Percentiles rank a stretch among this genome's conserved stretches.
These are phyloP conservation scores for Choiromyces venosus DNA, from an alignment of 495 filamentous ascomycete species.

Conservation along the genomic window DNA sequence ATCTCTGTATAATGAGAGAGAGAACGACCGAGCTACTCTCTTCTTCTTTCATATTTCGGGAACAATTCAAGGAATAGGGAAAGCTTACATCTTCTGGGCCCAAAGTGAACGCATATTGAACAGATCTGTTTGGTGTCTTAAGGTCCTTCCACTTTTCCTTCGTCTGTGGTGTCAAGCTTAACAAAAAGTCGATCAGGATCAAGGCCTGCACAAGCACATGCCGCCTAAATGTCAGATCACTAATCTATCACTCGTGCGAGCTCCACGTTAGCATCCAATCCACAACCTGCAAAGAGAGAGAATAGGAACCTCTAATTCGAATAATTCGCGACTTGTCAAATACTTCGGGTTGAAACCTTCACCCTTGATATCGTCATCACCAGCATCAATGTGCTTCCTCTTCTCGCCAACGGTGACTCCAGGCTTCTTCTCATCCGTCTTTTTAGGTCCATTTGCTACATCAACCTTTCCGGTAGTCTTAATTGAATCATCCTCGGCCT, in stretches of 20 bases:
- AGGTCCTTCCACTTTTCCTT: constrained; percentile 68
- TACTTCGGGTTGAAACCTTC: constrained; percentile 94
- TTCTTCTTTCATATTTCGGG: constrained; percentile 12
- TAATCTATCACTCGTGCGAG: constrained; percentile 53
- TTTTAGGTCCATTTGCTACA: constrained; percentile 45
- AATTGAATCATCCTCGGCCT: constrained; percentile 60
- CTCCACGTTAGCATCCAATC: constrained; percentile 10
- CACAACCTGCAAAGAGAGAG: constrained; percentile 1
- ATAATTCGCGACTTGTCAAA: constrained; percentile 86
- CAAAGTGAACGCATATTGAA: constrained; percentile 71
- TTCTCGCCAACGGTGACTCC: constrained; percentile 56
- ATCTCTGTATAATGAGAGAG: neutral
- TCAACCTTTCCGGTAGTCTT: constrained; percentile 35
- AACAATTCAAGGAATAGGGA: neutral
- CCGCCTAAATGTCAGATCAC: constrained; percentile 85
- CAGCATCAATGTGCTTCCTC: constrained; percentile 62
- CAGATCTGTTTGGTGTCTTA: constrained; percentile 67
- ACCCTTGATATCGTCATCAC: constrained; percentile 57
- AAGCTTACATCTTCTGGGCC: constrained; percentile 71
- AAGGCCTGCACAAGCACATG: constrained; percentile 92
- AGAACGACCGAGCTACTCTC: neutral
- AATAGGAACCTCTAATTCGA: constrained; percentile 74
- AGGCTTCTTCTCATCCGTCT: constrained; percentile 53
- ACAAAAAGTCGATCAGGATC: constrained; percentile 86
- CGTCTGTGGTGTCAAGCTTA: constrained; percentile 75